A percentile compares a stretch with the other conserved stretches of the same genome.
Conservation (phyloP, 305 asterid genomes). For the Solanum chacoense region DNA sequence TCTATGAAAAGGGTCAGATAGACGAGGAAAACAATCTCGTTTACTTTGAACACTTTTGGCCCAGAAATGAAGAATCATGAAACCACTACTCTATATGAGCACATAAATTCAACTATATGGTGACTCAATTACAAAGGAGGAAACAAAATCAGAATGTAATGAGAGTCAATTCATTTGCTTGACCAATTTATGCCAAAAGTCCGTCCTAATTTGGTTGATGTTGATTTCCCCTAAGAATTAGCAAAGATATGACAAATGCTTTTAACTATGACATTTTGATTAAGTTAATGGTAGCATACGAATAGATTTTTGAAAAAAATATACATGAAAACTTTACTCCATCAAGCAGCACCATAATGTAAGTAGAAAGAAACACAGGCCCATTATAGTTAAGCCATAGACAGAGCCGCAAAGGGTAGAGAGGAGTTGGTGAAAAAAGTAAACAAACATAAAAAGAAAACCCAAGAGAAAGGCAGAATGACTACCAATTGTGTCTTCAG, state of each 20-base stretch:
- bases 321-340: background rate
- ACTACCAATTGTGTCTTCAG: constrained; percentile 85
- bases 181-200: background rate
- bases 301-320: background rate
- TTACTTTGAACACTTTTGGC: background rate
- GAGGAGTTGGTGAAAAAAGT: background rate
- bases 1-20: background rate
- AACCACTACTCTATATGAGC: background rate
- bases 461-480: constrained; percentile 11
- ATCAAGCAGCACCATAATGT: background rate
- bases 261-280: background rate
- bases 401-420: background rate
- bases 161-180: background rate
- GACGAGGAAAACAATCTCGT: background rate
- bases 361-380: background rate
- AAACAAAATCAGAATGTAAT: background rate
- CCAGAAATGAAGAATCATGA: background rate
- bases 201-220: background rate
- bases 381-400: background rate
- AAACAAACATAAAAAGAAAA: background rate
- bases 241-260: background rate
- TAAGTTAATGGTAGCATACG: background rate
- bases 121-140: background rate
- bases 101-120: background rate
- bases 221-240: background rate